phyloP scores from a whole-genome alignment of 176 grass and related monocot genomes.

The Aechmea fasciata region DNA sequence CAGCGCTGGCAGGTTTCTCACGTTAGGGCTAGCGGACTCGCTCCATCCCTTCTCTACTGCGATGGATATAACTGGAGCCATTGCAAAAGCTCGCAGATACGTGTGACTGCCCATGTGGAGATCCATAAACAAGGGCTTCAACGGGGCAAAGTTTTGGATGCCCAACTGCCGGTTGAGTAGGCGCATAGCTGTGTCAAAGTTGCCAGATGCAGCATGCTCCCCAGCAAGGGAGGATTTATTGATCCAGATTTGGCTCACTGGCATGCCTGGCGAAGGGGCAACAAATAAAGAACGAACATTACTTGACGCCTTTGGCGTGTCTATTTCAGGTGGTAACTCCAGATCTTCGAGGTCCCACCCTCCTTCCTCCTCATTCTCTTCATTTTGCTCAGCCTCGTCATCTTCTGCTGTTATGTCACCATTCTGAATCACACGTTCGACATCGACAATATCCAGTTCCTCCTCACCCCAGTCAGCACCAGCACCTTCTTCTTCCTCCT shows the following conservation, averaged over 20 bases:
- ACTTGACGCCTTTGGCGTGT: constrained; percentile 51
- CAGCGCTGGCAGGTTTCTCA: constrained; percentile 75
- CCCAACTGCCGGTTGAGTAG: constrained; percentile 85
- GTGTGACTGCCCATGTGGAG: constrained; percentile 69
- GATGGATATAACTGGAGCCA: constrained; percentile 49
- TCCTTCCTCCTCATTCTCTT: constrained; percentile 67
- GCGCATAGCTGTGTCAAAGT: constrained; percentile 90
- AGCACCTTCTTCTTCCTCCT: constrained; percentile 72
- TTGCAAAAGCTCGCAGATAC: constrained; percentile 53
- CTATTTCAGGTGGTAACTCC: constrained; percentile 65
- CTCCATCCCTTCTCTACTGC: constrained; percentile 97
- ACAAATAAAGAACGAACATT: constrained; percentile 47
- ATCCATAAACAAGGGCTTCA: constrained; percentile 76
- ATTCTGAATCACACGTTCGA: constrained; percentile 51
- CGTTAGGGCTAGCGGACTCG: constrained; percentile 78
- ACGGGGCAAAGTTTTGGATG: constrained; percentile 78
- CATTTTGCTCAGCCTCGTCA: constrained; percentile 53
- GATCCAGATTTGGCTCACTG: constrained; percentile 91
- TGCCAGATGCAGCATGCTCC: constrained; percentile 83
- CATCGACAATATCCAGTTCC: constrained; percentile 79
- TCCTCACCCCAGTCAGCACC: constrained; percentile 92
- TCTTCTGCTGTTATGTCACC: constrained; percentile 44
- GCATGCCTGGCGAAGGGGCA: constrained; percentile 74
- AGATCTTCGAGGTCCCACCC: constrained; percentile 97
- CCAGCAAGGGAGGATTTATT: constrained; percentile 96